These are phyloP conservation scores for Chalara sp. DNA, from an alignment of 2,329 filamentous ascomycete genomes.

Conservation along the genomic window DNA sequence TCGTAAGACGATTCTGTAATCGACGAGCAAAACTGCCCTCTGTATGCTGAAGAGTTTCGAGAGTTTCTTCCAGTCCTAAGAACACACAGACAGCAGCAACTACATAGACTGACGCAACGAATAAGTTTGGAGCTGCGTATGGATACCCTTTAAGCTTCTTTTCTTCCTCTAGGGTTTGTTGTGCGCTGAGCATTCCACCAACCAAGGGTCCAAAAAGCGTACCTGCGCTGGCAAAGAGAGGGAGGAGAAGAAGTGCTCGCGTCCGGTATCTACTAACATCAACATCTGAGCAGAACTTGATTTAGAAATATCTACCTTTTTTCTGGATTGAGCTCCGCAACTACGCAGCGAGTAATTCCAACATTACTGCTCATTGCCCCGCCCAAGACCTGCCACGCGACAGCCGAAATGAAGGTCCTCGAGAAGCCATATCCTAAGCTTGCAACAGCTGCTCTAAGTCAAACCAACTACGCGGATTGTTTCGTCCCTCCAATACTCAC, in stretches of 20 bases:
- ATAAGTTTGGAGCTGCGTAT: conserved; percentile 35
- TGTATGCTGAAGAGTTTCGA: conserved; percentile 17
- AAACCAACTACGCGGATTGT: too few relatives aligned
- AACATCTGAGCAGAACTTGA: conserved; percentile 65
- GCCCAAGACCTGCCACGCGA: conserved; percentile 52
- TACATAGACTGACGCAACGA: conserved; percentile 23
- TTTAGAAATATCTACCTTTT: conserved; percentile 38
- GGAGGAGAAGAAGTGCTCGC: conserved; percentile 34
- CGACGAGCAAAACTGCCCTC: conserved; percentile 16
- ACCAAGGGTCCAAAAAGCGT: conserved; percentile 49
- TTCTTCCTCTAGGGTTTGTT: too few relatives aligned
- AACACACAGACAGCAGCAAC: conserved; percentile 18
- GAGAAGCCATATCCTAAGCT: conserved; percentile 63
- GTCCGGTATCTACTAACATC: conserved; percentile 55
- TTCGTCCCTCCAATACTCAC: too few relatives aligned
- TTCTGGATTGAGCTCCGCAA: conserved; percentile 16
- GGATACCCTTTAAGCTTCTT: conserved; percentile 32
- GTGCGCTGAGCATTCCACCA: neutral
- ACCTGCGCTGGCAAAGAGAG: conserved; percentile 61
- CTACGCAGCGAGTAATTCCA: conserved; percentile 47
- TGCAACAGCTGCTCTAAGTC: conserved; percentile 39
- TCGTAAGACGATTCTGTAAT: conserved; percentile 4
- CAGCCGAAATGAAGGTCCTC: conserved; percentile 47
- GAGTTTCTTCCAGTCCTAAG: conserved; percentile 27
- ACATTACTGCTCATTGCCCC: conserved; percentile 64